Evolutionary conservation across 495 filamentous ascomycete species (phyloP), one percentile per base, ranked within the genome.

Genomic region (Staphylotrichum longicolle): DNA sequence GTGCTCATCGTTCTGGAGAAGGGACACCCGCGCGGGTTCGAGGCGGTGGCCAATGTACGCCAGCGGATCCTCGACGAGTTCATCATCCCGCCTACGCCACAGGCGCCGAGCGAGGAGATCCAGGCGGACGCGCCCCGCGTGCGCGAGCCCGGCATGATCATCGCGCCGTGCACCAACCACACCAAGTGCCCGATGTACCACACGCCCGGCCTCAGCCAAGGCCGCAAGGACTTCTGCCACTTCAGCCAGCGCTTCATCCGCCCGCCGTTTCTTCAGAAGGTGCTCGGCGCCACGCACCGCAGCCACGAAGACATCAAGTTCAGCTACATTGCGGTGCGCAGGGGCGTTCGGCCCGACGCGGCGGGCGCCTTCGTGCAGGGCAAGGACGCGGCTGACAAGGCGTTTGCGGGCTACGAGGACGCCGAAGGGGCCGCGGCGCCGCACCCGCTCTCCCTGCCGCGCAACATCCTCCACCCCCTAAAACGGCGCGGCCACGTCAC

Each of bases 121-220:
- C 64, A 75, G 20, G 32, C 60, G 3, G 66, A 54, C 7, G 44
- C 57, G n/a, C 52, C 62, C 40, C 71, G 74, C 14, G 64, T 65
- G 32, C 77, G 75, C 11, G 91, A 94, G 63, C 73, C 80, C 1
- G 94, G 92, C 63, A 92, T 93, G 86, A 97, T 98, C 65, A 82
- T 98, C 62, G 94, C 95, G 1, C 94, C 94, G 0, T 98, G 94
- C 73, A 98, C 94, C 1, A 96, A 92, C 75, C 95, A 98, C 71
- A 75, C 72, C 2, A 83, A 82, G 57, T 98, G 94, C 66, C 94
- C 94, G 0, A 92, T 98, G 87, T 97, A 95, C 68, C 77, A 82
- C 40, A 76, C 77, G 0, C 80, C 86, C 1, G 91, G 92, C 0
- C 77, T 86, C 32, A 81, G 80, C 51, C 76, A 77, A 44, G 88